Evolutionary conservation across 345 rosid species (phyloP).

Genomic region (Salix koriyanagi): DNA sequence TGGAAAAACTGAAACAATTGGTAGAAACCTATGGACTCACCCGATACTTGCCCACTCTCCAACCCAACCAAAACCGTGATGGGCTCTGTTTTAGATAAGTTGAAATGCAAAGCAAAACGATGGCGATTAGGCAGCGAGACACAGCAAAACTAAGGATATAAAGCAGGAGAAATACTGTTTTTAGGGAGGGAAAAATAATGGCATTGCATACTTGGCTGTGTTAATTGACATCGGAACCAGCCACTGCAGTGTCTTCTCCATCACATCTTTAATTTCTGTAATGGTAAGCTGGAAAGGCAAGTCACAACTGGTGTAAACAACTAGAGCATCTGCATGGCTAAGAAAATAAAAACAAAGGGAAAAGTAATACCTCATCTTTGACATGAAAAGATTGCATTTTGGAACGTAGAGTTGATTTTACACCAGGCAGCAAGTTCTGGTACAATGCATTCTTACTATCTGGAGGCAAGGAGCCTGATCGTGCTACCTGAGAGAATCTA

Average conservation of each 20-base stretch:
- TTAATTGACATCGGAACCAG: constrained; percentile 74
- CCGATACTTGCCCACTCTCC: constrained; percentile 34
- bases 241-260: constrained; percentile 86
- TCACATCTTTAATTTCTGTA: constrained; percentile 61
- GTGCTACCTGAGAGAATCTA: constrained; percentile 47
- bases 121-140: no score
- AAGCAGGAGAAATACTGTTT: no score
- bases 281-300: constrained; percentile 45
- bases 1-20: neutral
- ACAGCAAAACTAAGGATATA: no score
- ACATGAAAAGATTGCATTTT: constrained; percentile 42
- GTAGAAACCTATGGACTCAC: constrained; percentile 10
- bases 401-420: constrained; percentile 59
- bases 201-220: constrained; percentile 63
- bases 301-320: neutral
- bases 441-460: constrained; percentile 59
- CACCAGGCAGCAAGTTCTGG: constrained; percentile 55
- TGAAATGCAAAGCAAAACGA: no score
- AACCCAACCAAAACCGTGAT: constrained; percentile 38
- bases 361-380: constrained; percentile 58
- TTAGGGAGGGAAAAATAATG: neutral
- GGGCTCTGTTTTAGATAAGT: constrained; percentile 8
- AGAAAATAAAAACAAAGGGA: neutral
- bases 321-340: neutral
- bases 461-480: constrained; percentile 63